Base-by-base conservation (phyloP, 1,284 basidiomycete species). In the Sporisorium scitamineum region DNA sequence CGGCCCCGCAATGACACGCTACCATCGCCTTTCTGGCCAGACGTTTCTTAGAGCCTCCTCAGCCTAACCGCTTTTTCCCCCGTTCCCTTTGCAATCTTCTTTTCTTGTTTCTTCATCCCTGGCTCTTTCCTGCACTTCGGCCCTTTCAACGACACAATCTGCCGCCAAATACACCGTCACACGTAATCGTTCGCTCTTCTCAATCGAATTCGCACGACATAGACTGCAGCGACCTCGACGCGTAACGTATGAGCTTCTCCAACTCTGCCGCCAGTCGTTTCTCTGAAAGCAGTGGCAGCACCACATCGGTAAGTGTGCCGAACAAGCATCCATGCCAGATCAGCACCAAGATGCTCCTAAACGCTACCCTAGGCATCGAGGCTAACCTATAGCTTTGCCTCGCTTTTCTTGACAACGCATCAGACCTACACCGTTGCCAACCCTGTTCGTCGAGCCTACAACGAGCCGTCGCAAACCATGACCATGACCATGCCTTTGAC, bases 401-500 rank as follows among this genome's bases (percentile, higher is more conserved):
- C 29, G 14, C 29, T 26, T 44, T 22, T 42, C 27, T 22, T 20
- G 13, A 11, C 47, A 42, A 27, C 10, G n/a, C 24, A 32, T 45
- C 63, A 71, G 63, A 65, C 73, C 24, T 69, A 58, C 42, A 63
- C 64, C 29, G 54, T 64, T 37, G 56, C 61, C 24, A 68, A 39
- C 57, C 62, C 61, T 9, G 64, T 62, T 26, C 63, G 74, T 37
- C 57, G 61, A n/a, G 58, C 69, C 14, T 66, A 72, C 70, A 41
- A 69, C 59, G 61, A 65, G 22, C 53, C 53, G 16, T 53, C 59
- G 34, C 60, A 62, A 39, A 51, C 45, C 37, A 73, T 72, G 65
- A 76, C 70, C 50, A 72, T 72, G 61, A 62, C 74, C 10, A 69
- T 76, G 60, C 74, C 74, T 5, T 57, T 76, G 42, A 29, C 65